Base-by-base conservation (phyloP, 768 basidiomycete genomes). In the Pleurotus djamor region DNA sequence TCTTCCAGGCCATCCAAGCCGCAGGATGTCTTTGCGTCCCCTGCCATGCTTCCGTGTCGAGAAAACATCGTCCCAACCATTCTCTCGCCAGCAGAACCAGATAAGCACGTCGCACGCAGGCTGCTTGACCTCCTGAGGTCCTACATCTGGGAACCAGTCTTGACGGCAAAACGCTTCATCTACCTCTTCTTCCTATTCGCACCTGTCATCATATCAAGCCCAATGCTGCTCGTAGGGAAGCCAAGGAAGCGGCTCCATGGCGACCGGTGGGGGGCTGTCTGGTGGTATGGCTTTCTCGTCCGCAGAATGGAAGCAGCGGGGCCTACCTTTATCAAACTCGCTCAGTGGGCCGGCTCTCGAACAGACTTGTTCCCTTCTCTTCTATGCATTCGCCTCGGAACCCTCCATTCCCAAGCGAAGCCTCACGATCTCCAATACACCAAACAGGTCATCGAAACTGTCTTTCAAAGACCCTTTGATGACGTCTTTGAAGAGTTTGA, bases 311-410 rank as follows among this genome's bases (percentile, higher is more conserved):
- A 96, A 73, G 78, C 86, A 4, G 96, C 96, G 7, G 97, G 97
- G 1, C 97, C 97, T 13, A 96, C 96, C 0, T 98, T 98, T 72
- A 92, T 92, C 72, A 99, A 99, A 85, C 83, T 99, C 58, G 91
- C 94, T 4, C 97, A 99, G 83, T 99, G 97, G 97, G 97, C 97
- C 5, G 97, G 91, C 12, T 95, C 96, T 13, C 85, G 97, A 37
- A 91, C 89, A 43, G 97, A 99, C 72, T 79, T 99, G 2, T 98
- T 99, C 74, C 94, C 97, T 2, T 78, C 87, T 17, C 71, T 84
- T 10, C 84, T 99, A 16, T 99, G 97, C 72, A 83, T 91, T 57
- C 83, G 83, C 59, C 79, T 99, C 64, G 92, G 92, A 35, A 83
- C 86, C 48, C 79, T 98, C 16, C 97, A 99, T 70, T 98, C 97